phyloP scores from a whole-genome alignment of 2,329 filamentous ascomycete genomes.

The Hirsutella rhossiliensis region DNA sequence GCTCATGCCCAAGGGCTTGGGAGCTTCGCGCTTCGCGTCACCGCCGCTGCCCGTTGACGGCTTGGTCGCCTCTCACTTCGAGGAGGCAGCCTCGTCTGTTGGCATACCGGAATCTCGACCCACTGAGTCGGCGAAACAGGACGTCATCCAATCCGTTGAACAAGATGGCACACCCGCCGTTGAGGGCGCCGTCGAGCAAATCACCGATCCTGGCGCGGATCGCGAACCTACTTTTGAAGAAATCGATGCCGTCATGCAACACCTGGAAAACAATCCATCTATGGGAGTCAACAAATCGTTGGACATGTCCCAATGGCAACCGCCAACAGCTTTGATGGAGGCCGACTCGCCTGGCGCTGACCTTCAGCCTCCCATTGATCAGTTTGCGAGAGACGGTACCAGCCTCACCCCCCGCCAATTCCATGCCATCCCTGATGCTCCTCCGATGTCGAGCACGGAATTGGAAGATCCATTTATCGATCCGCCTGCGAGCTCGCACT shows the following conservation, averaged over 20 bases:
- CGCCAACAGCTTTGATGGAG: conserved; percentile 10
- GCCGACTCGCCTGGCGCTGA: conserved; percentile 39
- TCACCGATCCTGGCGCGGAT: conserved; percentile 4
- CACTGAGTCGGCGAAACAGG: conserved; percentile 12
- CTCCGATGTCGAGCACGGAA: conserved; percentile 37
- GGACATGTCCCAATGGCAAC: conserved; percentile 31
- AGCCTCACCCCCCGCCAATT: conserved; percentile 59
- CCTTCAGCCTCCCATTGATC: conserved; percentile 33
- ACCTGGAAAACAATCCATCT: conserved; percentile 61
- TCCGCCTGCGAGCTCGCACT: conserved; percentile 31
- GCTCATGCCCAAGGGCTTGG: conserved; percentile 20
- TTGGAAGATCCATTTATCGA: conserved; percentile 53
- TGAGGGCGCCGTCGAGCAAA: not conserved
- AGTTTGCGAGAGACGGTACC: conserved; percentile 55
- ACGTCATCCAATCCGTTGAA: conserved; percentile 17
- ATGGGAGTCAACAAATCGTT: conserved; percentile 58
- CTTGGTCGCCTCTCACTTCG: conserved; percentile 32
- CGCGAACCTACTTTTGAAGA: conserved; percentile 57
- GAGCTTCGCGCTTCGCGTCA: conserved; percentile 36
- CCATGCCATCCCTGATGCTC: conserved; percentile 29
- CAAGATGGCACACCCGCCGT: conserved; percentile 6
- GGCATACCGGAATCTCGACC: conserved; percentile 9
- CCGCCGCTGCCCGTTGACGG: conserved; percentile 29
- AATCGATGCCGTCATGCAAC: conserved; percentile 85
- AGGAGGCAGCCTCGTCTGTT: conserved; percentile 22